A percentile compares a stretch with the other conserved stretches of the same genome.
phyloP scores from a whole-genome alignment of 495 filamentous ascomycete species.

The Penicillium atrosanguineum region DNA sequence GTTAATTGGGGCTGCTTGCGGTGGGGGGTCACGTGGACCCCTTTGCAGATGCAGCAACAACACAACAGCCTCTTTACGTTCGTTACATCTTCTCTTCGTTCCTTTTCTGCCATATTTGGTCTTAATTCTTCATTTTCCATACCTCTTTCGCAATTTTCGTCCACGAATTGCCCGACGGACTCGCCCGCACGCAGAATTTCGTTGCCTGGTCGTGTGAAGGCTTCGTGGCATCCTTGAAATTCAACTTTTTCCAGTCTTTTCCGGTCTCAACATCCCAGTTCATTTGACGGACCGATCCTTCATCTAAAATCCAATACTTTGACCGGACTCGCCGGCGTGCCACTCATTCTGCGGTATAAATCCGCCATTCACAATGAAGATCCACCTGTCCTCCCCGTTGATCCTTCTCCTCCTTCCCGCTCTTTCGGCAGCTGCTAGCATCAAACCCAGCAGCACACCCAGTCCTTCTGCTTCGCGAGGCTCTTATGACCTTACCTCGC shows the following conservation, averaged over 20 bases:
- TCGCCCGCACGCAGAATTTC: background rate
- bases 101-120: slow-evolving; percentile 3
- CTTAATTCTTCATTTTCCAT: background rate
- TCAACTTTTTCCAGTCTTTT: background rate
- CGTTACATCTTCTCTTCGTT: background rate
- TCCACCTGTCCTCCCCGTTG: slow-evolving; percentile 29
- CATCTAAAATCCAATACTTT: background rate
- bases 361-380: slow-evolving; percentile 29
- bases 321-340: background rate
- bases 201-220: background rate
- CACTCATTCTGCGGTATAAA: slow-evolving; percentile 13
- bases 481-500: slow-evolving; percentile 11
- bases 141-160: background rate
- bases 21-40: slow-evolving; percentile 8
- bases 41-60: slow-evolving; percentile 4
- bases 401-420: slow-evolving; percentile 39
- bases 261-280: background rate
- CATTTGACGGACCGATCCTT: background rate
- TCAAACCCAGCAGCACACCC: slow-evolving; percentile 13
- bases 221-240: background rate
- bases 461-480: slow-evolving; percentile 11
- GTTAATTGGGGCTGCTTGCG: background rate
- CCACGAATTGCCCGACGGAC: background rate
- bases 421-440: slow-evolving; percentile 28
- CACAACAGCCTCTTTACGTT: background rate